Conservation (phyloP, 306 rosid species). For the Leucaena leucocephala region DNA sequence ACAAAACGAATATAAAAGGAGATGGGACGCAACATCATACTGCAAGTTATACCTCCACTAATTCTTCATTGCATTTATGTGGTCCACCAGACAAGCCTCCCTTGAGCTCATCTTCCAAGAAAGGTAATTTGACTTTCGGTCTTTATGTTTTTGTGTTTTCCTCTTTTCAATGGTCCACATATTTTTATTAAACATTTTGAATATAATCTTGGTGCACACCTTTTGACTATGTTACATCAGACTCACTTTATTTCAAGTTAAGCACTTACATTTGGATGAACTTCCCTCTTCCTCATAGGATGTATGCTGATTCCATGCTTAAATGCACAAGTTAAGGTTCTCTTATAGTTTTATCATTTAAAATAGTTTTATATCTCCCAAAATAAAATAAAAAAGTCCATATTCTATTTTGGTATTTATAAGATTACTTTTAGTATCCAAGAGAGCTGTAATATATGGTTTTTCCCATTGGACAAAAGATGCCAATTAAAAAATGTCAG, state of each 20-base stretch:
- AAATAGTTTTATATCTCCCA: neutral
- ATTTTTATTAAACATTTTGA: neutral
- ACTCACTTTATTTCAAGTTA: neutral
- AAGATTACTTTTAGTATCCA: neutral
- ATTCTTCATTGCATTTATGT: slow-evolving; percentile 25
- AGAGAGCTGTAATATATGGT: neutral
- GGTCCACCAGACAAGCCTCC: slow-evolving; percentile 34
- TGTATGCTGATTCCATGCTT: neutral
- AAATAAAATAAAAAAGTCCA: neutral
- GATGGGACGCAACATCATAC: slow-evolving; percentile 26
- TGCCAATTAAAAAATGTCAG: neutral
- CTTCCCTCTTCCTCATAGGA: neutral
- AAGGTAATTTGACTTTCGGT: slow-evolving; percentile 46
- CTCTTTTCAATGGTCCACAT: neutral
- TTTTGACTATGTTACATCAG: no score
- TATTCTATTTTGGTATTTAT: neutral
- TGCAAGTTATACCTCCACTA: slow-evolving; percentile 34
- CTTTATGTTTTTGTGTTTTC: slow-evolving; percentile 4
- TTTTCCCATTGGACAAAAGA: neutral
- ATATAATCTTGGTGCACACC: neutral
- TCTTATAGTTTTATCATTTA: neutral
- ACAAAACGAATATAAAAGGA: slow-evolving; percentile 30
- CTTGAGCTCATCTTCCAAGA: slow-evolving; percentile 34
- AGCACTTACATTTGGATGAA: neutral
- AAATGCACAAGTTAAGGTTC: neutral